Evolutionary conservation across 768 basidiomycete genomes (phyloP), one percentile per base, ranked within the genome.

Genomic region (Rhodotorula sphaerocarpa): DNA sequence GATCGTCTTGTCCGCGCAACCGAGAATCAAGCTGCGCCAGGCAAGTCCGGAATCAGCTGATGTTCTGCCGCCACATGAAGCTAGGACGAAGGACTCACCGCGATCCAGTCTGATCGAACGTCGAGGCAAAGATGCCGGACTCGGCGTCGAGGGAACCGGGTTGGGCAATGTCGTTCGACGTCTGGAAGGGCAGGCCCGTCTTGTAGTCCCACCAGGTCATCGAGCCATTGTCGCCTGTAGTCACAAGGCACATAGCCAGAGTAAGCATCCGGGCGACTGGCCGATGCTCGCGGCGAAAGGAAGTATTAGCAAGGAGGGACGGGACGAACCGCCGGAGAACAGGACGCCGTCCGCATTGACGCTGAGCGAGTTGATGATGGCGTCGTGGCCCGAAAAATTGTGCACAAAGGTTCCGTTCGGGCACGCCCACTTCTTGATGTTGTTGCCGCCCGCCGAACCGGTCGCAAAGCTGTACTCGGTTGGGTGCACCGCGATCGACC

Each of bases 401-500:
- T 87, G 89, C 5, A 97, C 93, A 68, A 99, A 97, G 4, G 83
- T 75, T 50, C 95, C 95, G 67, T 96, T 90, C 9, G 95, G 95
- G 71, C 90, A 96, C 72, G 93, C 95, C 93, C 93, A 99, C 75
- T 97, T 97, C 74, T 99, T 99, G 79, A 99, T 96, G 75, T 97
- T 97, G 79, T 96, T 96, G 1, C 92, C 95, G n/a, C 95, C 95
- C 0, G 93, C 88, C 30, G 89, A 91, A 52, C 88, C 95, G 5
- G 86, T 87, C 3, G 91, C 95, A 73, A 99, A 99, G 36, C 86
- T 87, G 78, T 91, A 97, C 72, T 97, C 95, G 7, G 88, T 90
- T 2, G 93, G 93, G 74, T 96, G 92, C 58, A 99, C 85, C 7
- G 93, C 87, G 51, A 99, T 80, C 1, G 93, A 84, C 60, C 95